Evolutionary conservation across 805 yeast genomes (phyloP).

Genomic region (Cyberlindnera americana): DNA sequence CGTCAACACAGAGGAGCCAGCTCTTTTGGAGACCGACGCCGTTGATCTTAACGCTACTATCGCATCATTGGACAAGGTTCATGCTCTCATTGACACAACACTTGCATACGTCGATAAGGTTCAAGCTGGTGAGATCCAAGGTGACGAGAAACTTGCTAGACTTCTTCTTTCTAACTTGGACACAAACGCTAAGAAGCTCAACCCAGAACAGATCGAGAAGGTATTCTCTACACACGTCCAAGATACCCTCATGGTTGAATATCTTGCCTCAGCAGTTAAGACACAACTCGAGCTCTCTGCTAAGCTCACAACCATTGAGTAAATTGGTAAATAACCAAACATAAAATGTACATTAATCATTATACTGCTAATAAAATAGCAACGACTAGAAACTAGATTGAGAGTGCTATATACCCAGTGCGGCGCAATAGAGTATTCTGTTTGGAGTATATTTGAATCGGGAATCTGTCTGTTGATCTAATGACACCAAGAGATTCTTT

Average conservation of each 20-base stretch:
- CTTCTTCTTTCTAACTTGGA: slow-evolving; percentile 55
- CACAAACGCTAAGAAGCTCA: slow-evolving; percentile 46
- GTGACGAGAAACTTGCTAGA: slow-evolving; percentile 61
- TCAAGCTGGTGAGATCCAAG: slow-evolving; percentile 40
- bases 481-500: slow-evolving; percentile 10
- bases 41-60: slow-evolving; percentile 45
- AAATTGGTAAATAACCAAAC: slow-evolving; percentile 4
- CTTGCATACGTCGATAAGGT: slow-evolving; percentile 44
- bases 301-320: slow-evolving; percentile 58
- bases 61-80: slow-evolving; percentile 43
- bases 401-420: background rate
- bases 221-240: slow-evolving; percentile 70
- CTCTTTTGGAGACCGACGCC: slow-evolving; percentile 32
- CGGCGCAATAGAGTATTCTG: slow-evolving; percentile 13
- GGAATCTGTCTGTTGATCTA: background rate
- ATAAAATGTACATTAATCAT: slow-evolving; percentile 1
- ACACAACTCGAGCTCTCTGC: slow-evolving; percentile 80
- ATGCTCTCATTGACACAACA: slow-evolving; percentile 45
- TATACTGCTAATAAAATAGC: no score
- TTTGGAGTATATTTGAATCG: slow-evolving; percentile 8
- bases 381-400: no score
- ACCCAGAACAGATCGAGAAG: slow-evolving; percentile 46
- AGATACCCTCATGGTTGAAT: slow-evolving; percentile 78
- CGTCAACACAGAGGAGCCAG: slow-evolving; percentile 25
- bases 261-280: slow-evolving; percentile 77